Evolutionary conservation across 2,329 filamentous ascomycete species (phyloP), one percentile per base, ranked within the genome.

Genomic region (Dothistroma pini): DNA sequence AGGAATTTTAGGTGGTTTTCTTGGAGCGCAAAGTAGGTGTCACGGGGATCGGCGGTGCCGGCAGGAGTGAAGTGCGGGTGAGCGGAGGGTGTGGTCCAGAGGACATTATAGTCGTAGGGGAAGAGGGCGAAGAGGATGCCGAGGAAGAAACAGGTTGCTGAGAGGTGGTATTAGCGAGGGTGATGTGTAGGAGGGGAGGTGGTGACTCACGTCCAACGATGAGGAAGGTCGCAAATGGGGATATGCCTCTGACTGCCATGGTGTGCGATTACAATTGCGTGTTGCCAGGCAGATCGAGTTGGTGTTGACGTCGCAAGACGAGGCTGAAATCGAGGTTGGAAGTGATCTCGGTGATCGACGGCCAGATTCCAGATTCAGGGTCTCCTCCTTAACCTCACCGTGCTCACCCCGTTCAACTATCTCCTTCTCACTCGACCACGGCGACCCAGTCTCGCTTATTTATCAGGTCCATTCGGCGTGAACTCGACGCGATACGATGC

Each of bases 71-170:
- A 54, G 29, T 60, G 50, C 58, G 81, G 82, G 52, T 59, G 22
- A 14, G 58, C 29, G 38, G 67, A 54, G 48, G 84, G 86, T 32
- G 86, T 85, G 56, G 88, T 89, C 84, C 91, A 96, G 57, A 96
- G 88, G 65, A 95, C 87, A 62, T 91, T 89, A 80, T 91, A 95
- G 82, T 96, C 95, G 82, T 97, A 97, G 63, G 93, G 93, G 78
- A 97, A 96, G 66, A 88, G 87, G 71, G 92, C 92, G 84, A 97
- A 99, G 78, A 99, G 88, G 76, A 97, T 92, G 69, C 93, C 93
- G 38, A 60, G 89, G 85, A 97, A 96, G 85, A 99, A 99, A 77
- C 91, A 96, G 67, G 90, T 92, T 63, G 80, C 80, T 82, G 68
- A 50, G 41, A 31, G 56, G 38, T 35, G 41, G 56, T 54, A 54